A percentile compares a stretch with the other conserved stretches of the same genome.
These are phyloP conservation scores for Deuterostichococcus epilithicus DNA, from an alignment of 139 green algal species.

Conservation along the genomic window DNA sequence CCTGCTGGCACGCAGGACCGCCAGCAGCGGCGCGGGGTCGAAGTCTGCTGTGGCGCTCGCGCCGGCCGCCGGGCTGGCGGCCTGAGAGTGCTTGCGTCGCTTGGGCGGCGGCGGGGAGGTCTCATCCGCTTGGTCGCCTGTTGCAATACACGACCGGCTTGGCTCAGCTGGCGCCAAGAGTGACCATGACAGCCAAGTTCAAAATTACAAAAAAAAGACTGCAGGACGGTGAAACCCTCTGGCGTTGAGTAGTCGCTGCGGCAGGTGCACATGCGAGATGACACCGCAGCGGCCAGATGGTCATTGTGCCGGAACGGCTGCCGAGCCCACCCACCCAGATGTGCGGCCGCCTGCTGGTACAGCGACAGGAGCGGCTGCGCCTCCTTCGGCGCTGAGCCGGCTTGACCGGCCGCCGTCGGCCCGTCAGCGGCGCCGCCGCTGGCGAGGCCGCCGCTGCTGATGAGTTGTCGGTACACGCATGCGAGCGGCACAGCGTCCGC, in stretches of 20 bases:
- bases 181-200: too few species aligned
- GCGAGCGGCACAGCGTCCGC: not conserved
- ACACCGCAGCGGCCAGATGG: too few species aligned
- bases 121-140: too few species aligned
- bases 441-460: not conserved
- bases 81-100: not conserved
- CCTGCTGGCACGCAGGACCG: not conserved
- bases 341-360: not conserved
- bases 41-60: not conserved
- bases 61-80: too few species aligned
- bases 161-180: too few species aligned
- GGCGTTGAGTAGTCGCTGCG: too few species aligned
- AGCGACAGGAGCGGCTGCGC: not conserved
- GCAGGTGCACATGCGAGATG: too few species aligned
- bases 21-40: too few species aligned
- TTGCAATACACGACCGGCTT: too few species aligned
- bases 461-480: not conserved
- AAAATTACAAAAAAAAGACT: too few species aligned
- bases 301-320: too few species aligned
- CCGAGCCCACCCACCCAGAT: not conserved
- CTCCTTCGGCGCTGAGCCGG: not conserved
- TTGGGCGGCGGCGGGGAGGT: not conserved
- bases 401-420: not conserved
- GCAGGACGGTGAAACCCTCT: too few species aligned
- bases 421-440: not conserved